phyloP scores from a whole-genome alignment of 169 alveolate species.

The Plasmodium billcollinsi region DNA sequence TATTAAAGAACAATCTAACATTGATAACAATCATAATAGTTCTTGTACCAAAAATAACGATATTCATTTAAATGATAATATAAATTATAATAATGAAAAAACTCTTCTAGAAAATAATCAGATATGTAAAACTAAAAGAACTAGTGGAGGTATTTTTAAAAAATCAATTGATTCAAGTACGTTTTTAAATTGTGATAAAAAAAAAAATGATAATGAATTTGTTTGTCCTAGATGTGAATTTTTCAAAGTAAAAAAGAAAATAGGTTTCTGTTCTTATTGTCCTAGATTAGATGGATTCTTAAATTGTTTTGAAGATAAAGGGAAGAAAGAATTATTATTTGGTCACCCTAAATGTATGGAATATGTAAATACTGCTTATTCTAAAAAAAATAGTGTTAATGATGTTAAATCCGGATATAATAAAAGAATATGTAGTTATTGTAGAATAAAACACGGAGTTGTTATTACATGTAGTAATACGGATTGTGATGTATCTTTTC shows the following conservation, averaged over 20 bases:
- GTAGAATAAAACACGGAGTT: conserved; percentile 71
- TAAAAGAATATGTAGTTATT: conserved; percentile 71
- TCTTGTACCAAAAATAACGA: not conserved
- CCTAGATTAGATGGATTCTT: conserved; percentile 77
- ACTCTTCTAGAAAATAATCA: not conserved
- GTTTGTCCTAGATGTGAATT: conserved; percentile 72
- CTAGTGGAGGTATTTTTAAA: not conserved
- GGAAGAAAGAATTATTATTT: conserved; percentile 59
- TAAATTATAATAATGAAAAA: not conserved
- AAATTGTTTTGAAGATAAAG: conserved; percentile 76
- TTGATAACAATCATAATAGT: no score
- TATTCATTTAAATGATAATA: not conserved
- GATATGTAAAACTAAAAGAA: not conserved
- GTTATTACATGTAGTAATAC: conserved; percentile 74
- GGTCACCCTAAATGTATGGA: conserved; percentile 74
- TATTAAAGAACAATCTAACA: no score
- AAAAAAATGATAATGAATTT: conserved; percentile 36
- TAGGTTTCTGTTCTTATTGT: conserved; percentile 57
- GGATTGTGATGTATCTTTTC: conserved; percentile 69
- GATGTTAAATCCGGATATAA: conserved; percentile 34
- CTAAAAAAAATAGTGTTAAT: conserved; percentile 46
- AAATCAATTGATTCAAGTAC: not conserved
- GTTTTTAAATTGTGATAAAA: not conserved
- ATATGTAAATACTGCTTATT: conserved; percentile 68
- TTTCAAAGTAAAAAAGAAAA: conserved; percentile 60